Conservation (phyloP, 306 rosid genomes). For the Mucuna pruriens region DNA sequence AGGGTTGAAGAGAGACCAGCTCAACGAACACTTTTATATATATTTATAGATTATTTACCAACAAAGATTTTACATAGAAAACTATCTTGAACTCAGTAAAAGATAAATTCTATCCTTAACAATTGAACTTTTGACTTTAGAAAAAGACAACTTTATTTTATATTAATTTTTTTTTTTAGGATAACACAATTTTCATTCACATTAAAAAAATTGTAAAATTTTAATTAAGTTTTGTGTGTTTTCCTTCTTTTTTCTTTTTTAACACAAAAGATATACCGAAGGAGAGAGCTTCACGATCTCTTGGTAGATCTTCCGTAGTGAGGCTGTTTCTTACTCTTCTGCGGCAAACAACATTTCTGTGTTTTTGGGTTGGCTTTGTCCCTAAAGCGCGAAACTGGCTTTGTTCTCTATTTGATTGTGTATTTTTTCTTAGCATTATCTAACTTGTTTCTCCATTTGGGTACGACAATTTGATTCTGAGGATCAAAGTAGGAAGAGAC, state of each 20-base stretch:
- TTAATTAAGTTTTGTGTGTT: not conserved
- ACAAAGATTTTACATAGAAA: no score
- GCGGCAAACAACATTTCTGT: not conserved
- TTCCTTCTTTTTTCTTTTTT: not conserved
- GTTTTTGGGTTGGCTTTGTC: not conserved
- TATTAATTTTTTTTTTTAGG: no score
- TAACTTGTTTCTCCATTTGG: conserved; percentile 14
- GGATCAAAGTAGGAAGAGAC: not conserved
- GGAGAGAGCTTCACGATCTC: not conserved
- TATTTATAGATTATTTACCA: no score
- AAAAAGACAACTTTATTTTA: no score
- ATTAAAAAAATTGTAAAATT: not conserved
- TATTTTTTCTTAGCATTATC: not conserved
- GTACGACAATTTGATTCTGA: not conserved
- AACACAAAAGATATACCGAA: not conserved
- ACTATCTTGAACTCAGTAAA: no score
- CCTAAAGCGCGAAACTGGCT: not conserved
- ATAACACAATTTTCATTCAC: not conserved
- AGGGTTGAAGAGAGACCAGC: no score
- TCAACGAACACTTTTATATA: no score
- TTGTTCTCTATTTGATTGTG: not conserved
- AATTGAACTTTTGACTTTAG: no score
- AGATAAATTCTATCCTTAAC: no score
- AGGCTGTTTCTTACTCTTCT: not conserved
- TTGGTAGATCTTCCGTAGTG: not conserved